Conservation (phyloP, 306 rosid species). For the Boehmeria nivea region DNA sequence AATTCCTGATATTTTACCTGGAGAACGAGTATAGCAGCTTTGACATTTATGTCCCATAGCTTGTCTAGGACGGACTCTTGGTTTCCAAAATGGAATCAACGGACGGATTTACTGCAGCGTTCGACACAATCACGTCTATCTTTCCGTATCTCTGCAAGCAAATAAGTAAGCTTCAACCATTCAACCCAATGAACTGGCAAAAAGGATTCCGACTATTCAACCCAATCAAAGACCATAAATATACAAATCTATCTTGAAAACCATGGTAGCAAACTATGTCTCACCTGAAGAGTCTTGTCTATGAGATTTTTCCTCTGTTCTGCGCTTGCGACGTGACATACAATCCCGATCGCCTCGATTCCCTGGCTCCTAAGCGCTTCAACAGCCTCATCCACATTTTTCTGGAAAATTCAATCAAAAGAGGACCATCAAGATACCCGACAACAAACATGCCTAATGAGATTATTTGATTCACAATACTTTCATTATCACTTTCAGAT, state of each 20-base stretch:
- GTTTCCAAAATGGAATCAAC: slow-evolving; percentile 55
- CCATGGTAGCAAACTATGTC: not conserved
- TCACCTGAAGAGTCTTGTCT: slow-evolving; percentile 65
- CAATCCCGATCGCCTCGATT: slow-evolving; percentile 63
- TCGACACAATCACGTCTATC: slow-evolving; percentile 83
- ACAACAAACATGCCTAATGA: not conserved
- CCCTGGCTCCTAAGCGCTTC: slow-evolving; percentile 63
- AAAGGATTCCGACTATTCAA: not conserved
- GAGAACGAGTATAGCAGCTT: slow-evolving; percentile 79
- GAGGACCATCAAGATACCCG: not conserved
- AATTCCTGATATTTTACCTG: slow-evolving; percentile 41
- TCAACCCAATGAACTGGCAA: not conserved
- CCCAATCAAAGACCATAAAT: not conserved
- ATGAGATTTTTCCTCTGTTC: slow-evolving; percentile 78
- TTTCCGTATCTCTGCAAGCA: slow-evolving; percentile 76
- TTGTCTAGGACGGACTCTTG: slow-evolving; percentile 75
- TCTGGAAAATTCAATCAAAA: slow-evolving; percentile 37
- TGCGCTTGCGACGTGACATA: slow-evolving; percentile 78
- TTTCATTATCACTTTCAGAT: no score
- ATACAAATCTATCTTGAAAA: not conserved
- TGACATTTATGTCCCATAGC: slow-evolving; percentile 95
- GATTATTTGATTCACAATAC: no score
- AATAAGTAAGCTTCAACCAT: slow-evolving; percentile 22
- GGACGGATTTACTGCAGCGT: slow-evolving; percentile 94
- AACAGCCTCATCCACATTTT: slow-evolving; percentile 85